Evolutionary conservation across 73 alveolate genomes (phyloP).

Genomic region (Tetrahymena borealis): DNA sequence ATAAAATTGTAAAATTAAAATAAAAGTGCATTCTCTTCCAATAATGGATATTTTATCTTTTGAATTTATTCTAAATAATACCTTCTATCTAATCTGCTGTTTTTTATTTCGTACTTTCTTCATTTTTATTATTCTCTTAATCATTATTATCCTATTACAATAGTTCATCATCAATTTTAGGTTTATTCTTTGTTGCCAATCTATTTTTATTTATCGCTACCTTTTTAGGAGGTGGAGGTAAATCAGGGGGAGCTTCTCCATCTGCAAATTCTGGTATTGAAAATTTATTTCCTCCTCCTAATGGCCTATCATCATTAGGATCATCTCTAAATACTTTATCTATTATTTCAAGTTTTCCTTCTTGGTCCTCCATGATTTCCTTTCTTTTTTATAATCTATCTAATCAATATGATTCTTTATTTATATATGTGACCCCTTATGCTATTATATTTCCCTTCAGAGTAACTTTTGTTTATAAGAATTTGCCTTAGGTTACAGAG

Average conservation of each 20-base stretch:
- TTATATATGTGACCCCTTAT: too few relatives aligned
- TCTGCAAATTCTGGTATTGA: constrained; percentile 34
- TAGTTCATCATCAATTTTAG: background rate
- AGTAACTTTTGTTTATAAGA: too few relatives aligned
- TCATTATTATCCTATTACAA: background rate
- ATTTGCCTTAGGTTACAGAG: too few relatives aligned
- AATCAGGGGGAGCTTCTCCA: constrained; percentile 22
- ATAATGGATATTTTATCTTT: too few relatives aligned
- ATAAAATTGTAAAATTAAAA: background rate
- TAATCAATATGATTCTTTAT: background rate
- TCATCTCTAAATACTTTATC: background rate
- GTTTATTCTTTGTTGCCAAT: background rate
- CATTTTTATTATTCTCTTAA: too few relatives aligned
- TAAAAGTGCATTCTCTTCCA: too few relatives aligned
- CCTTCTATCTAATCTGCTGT: background rate
- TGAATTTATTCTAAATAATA: too few relatives aligned
- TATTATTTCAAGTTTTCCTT: background rate
- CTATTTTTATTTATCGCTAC: background rate
- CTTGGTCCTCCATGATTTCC: background rate
- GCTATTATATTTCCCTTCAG: too few relatives aligned
- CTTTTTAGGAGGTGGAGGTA: background rate
- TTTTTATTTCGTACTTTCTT: too few relatives aligned
- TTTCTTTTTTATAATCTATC: background rate
- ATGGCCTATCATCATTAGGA: constrained; percentile 30
- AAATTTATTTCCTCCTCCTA: constrained; percentile 43